These are phyloP conservation scores for Microbotryum silenes-acaulis DNA, from an alignment of 1,284 basidiomycete species.

Conservation along the genomic window DNA sequence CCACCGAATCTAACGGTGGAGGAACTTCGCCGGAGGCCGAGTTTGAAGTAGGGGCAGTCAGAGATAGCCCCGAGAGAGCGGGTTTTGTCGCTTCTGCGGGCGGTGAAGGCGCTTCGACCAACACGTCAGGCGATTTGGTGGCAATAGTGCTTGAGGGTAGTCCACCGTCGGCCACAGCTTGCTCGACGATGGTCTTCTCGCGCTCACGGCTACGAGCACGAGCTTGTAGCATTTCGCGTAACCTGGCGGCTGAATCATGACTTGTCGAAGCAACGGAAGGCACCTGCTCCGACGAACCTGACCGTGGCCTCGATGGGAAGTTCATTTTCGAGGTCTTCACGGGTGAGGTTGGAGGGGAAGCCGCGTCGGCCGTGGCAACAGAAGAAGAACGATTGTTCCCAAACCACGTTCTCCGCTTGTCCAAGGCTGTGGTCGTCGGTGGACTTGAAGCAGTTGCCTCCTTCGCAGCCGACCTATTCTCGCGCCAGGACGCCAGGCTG, in stretches of 20 bases:
- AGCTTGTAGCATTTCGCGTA: constrained; percentile 21
- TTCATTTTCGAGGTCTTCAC: neutral
- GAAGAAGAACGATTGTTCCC: neutral
- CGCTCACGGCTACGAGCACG: constrained; percentile 21
- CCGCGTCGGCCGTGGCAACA: no score
- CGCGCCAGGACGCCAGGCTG: constrained; percentile 11
- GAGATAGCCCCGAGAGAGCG: constrained; percentile 1
- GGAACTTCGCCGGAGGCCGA: neutral
- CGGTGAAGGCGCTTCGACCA: neutral
- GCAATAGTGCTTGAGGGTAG: neutral
- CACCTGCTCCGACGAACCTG: no score
- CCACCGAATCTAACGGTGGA: no score
- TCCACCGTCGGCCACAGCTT: neutral
- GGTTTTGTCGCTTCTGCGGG: neutral
- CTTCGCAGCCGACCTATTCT: constrained; percentile 35
- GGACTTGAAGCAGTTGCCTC: constrained; percentile 45
- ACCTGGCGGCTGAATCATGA: constrained; percentile 11
- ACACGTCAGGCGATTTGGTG: neutral
- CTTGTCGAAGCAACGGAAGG: no score
- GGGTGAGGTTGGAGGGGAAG: neutral
- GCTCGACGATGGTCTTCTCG: constrained; percentile 6
- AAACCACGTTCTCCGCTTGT: constrained; percentile 5
- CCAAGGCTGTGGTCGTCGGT: constrained; percentile 2
- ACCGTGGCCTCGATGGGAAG: no score
- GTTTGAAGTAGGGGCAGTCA: constrained; percentile 3